Evolutionary conservation across 1,284 basidiomycete genomes (phyloP).

Genomic region (Meira nashicola): DNA sequence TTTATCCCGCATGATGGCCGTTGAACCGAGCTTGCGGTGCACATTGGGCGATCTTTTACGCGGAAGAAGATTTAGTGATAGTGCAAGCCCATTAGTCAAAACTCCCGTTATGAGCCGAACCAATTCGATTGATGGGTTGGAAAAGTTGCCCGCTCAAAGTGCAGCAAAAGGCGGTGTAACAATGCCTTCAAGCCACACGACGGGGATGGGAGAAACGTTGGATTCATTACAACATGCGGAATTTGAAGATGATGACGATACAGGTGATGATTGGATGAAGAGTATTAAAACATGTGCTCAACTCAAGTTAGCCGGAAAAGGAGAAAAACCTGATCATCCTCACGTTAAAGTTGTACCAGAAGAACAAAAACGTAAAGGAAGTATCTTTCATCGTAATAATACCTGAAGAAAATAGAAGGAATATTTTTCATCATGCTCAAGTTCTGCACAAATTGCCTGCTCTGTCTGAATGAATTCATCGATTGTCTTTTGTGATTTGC

Average conservation of each 20-base stretch:
- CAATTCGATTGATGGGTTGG: slow-evolving; percentile 32
- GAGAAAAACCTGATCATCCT: slow-evolving; percentile 43
- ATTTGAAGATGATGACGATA: slow-evolving; percentile 53
- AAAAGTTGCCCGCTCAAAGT: slow-evolving; percentile 1
- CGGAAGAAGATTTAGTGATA: slow-evolving; percentile 58
- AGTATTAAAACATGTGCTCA: slow-evolving; percentile 50
- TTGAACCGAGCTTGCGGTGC: slow-evolving; percentile 82
- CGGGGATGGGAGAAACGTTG: not conserved
- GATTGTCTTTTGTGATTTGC: too few relatives aligned
- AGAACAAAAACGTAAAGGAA: slow-evolving; percentile 42
- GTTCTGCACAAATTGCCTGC: too few relatives aligned
- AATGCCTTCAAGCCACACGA: not conserved
- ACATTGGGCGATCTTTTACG: slow-evolving; percentile 88
- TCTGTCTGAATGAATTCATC: too few relatives aligned
- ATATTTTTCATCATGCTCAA: not conserved
- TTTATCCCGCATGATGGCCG: slow-evolving; percentile 85
- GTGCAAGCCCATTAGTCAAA: slow-evolving; percentile 35
- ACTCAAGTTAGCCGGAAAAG: slow-evolving; percentile 23
- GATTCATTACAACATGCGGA: slow-evolving; percentile 20
- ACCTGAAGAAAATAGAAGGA: too few relatives aligned
- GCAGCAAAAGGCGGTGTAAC: not conserved
- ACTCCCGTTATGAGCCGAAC: slow-evolving; percentile 43
- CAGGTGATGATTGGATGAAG: slow-evolving; percentile 54
- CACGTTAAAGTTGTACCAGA: slow-evolving; percentile 42
- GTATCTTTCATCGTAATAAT: slow-evolving; percentile 33